Evolutionary conservation across 164 flowering plant species (phyloP).

Genomic region (Vitis amurensis): DNA sequence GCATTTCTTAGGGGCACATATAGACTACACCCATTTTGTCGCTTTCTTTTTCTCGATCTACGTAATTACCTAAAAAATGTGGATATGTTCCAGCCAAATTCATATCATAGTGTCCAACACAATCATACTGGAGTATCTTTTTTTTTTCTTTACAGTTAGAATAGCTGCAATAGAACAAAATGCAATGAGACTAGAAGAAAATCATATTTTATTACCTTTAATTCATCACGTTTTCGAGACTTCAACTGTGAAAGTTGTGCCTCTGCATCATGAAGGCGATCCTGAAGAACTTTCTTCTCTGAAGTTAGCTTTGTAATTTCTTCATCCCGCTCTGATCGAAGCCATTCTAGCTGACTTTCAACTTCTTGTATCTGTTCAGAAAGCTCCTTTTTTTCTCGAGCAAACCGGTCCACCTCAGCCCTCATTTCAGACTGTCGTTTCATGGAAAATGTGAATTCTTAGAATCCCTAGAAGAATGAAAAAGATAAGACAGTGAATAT

Average conservation of each 20-base stretch:
- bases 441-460: conserved; percentile 13
- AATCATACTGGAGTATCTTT: background rate
- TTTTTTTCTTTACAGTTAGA: background rate
- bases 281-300: conserved; percentile 84
- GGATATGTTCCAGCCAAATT: background rate
- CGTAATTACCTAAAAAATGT: background rate
- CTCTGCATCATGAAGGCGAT: conserved; percentile 94
- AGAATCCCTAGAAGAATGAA: background rate
- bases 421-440: conserved; percentile 81
- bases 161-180: background rate
- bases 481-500: background rate
- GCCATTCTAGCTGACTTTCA: conserved; percentile 95
- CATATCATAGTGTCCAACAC: background rate
- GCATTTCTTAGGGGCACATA: too few species aligned
- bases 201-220: conserved; percentile 59
- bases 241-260: conserved; percentile 82
- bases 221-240: conserved; percentile 93
- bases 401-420: conserved; percentile 80
- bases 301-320: conserved; percentile 66
- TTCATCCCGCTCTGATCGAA: conserved; percentile 84
- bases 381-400: conserved; percentile 85
- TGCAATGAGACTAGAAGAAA: background rate
- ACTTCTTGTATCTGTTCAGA: conserved; percentile 75
- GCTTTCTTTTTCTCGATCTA: too few species aligned
- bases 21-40: too few species aligned